phyloP scores from a whole-genome alignment of 352 stramenopile species.

The Phytophthora boehmeriae region DNA sequence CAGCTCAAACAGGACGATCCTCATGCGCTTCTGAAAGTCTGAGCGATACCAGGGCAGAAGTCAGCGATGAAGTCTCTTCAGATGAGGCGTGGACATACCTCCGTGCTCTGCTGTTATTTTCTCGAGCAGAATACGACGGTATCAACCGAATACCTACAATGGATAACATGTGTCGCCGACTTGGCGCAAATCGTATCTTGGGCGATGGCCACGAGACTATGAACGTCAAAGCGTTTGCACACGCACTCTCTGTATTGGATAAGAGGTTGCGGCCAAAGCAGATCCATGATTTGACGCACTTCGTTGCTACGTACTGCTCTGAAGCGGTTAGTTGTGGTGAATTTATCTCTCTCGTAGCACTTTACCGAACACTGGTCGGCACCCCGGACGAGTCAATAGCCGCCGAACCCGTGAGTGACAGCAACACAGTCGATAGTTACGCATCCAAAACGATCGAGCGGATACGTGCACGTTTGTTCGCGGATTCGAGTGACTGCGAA shows the following conservation, averaged over 20 bases:
- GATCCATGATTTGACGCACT: slow-evolving; percentile 28
- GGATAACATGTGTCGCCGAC: slow-evolving; percentile 51
- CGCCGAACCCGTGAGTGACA: slow-evolving; percentile 3
- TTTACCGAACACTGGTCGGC: slow-evolving; percentile 22
- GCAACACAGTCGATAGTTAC: slow-evolving; percentile 22
- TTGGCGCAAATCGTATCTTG: slow-evolving; percentile 63
- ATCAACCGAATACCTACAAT: slow-evolving; percentile 27
- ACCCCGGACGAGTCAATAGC: not conserved
- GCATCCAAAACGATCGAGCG: slow-evolving; percentile 27
- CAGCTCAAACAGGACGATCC: not conserved
- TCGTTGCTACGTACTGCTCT: slow-evolving; percentile 27
- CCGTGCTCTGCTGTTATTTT: slow-evolving; percentile 24
- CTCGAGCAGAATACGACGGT: slow-evolving; percentile 11
- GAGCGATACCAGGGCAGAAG: not conserved
- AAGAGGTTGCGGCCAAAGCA: slow-evolving; percentile 48
- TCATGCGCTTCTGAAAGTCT: not conserved
- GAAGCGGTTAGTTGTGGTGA: slow-evolving; percentile 13
- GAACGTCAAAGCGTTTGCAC: slow-evolving; percentile 58
- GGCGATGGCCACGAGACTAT: slow-evolving; percentile 67
- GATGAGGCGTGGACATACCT: slow-evolving; percentile 32
- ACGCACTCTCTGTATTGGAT: slow-evolving; percentile 42
- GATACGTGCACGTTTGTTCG: slow-evolving; percentile 25
- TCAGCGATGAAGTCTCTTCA: not conserved
- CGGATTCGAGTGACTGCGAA: slow-evolving; percentile 2
- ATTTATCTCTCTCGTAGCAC: slow-evolving; percentile 32